These are phyloP conservation scores for Pseudogymnoascus sp. DNA, from an alignment of 2,329 filamentous ascomycete species.

Conservation along the genomic window DNA sequence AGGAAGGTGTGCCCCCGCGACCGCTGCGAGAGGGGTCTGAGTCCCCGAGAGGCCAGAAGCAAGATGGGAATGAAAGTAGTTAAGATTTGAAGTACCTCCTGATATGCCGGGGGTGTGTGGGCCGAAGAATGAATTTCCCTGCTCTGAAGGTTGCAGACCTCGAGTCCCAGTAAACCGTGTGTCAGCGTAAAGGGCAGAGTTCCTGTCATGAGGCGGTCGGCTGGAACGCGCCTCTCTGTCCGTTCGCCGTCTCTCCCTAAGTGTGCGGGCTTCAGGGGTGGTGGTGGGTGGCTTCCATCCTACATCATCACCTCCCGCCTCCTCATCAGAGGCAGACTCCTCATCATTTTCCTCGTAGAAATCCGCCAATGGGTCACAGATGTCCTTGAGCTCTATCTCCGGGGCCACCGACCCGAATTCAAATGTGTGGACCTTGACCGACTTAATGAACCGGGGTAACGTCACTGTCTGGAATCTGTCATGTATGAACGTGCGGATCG, in stretches of 20 bases:
- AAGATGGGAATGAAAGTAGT: slow-evolving; percentile 77
- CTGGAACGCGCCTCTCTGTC: slow-evolving; percentile 32
- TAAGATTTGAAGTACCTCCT: slow-evolving; percentile 69
- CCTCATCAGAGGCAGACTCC: slow-evolving; percentile 51
- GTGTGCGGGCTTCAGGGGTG: slow-evolving; percentile 19
- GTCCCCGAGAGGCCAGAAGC: slow-evolving; percentile 65
- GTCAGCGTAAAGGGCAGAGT: slow-evolving; percentile 36
- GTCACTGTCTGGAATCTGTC: slow-evolving; percentile 89
- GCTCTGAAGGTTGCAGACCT: slow-evolving; percentile 31
- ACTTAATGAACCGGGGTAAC: slow-evolving; percentile 92
- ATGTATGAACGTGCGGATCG: slow-evolving; percentile 89
- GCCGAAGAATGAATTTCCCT: slow-evolving; percentile 52
- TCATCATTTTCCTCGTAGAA: slow-evolving; percentile 85
- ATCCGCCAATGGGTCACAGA: slow-evolving; percentile 89
- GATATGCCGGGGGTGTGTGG: slow-evolving; percentile 58
- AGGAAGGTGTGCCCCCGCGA: slow-evolving; percentile 63
- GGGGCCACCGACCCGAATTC: slow-evolving; percentile 81
- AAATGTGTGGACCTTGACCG: slow-evolving; percentile 89
- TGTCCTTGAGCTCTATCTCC: slow-evolving; percentile 87
- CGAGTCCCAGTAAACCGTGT: slow-evolving; percentile 32
- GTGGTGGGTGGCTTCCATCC: slow-evolving; percentile 18
- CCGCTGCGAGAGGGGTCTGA: slow-evolving; percentile 72
- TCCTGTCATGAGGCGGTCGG: slow-evolving; percentile 21
- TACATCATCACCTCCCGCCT: slow-evolving; percentile 42
- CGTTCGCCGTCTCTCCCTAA: slow-evolving; percentile 32